These are phyloP conservation scores for Graphilbum sp. DNA, from an alignment of 2,329 filamentous ascomycete genomes.

Conservation along the genomic window DNA sequence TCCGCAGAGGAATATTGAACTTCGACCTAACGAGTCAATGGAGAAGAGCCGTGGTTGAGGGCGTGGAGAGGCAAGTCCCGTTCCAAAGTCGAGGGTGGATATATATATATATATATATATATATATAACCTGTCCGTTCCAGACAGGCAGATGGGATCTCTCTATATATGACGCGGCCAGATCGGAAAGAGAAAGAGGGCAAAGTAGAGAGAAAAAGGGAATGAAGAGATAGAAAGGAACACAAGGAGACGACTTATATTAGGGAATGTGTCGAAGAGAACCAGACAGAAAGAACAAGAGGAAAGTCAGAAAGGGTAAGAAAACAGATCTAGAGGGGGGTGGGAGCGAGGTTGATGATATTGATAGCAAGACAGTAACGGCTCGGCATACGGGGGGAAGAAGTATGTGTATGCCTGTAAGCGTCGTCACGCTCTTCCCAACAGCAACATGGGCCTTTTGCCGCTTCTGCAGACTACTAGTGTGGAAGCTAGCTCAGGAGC, in stretches of 20 bases:
- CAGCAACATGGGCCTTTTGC: too few species aligned
- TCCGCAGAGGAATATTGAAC: slow-evolving; percentile 2
- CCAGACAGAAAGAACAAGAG: not conserved
- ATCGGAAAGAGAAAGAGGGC: slow-evolving; percentile 1
- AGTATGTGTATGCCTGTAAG: too few species aligned
- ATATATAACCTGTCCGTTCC: too few species aligned
- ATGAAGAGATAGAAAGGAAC: not conserved
- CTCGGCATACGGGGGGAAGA: not conserved
- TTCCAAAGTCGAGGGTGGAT: too few species aligned
- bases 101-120: too few species aligned
- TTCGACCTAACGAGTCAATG: slow-evolving; percentile 9
- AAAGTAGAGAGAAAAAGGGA: slow-evolving; percentile 1
- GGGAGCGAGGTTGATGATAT: not conserved
- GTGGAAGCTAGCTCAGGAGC: not conserved
- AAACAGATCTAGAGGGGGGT: not conserved
- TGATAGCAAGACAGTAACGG: not conserved
- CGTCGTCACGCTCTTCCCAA: too few species aligned
- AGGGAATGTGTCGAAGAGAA: not conserved
- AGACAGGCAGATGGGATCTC: not conserved
- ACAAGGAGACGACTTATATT: not conserved
- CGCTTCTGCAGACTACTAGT: too few species aligned
- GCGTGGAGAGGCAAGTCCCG: too few species aligned
- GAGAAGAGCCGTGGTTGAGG: not conserved
- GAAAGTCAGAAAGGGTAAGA: not conserved
- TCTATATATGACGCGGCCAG: too few species aligned